A percentile compares a stretch with the other conserved stretches of the same genome.
Conservation (phyloP, 139 green algal species). For the Tetradesmus lagerheimii region DNA sequence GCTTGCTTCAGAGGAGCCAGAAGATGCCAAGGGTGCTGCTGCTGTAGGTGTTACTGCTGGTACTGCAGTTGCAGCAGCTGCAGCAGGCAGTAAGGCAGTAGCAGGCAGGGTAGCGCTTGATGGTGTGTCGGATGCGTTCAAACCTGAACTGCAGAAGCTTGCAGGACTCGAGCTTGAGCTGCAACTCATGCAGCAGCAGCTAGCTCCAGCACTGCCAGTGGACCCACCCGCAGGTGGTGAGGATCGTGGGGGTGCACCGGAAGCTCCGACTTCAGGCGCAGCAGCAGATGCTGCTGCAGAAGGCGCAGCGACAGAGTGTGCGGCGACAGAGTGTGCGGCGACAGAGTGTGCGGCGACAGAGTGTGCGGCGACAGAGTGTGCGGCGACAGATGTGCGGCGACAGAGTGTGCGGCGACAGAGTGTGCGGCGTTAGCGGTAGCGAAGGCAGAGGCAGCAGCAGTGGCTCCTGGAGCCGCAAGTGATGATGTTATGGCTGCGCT, state of each 20-base stretch:
- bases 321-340: not conserved
- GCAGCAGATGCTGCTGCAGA: not conserved
- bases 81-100: not conserved
- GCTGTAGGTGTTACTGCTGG: too few species aligned
- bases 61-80: not conserved
- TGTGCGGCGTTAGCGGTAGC: not conserved
- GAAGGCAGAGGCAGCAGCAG: not conserved
- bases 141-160: not conserved
- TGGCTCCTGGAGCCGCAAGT: not conserved
- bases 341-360: not conserved
- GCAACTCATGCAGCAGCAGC: not conserved
- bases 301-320: not conserved
- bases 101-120: not conserved
- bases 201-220: not conserved
- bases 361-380: not conserved
- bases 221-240: too few species aligned
- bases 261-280: not conserved
- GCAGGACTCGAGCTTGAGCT: not conserved
- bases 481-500: not conserved
- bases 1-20: not conserved
- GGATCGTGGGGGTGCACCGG: too few species aligned
- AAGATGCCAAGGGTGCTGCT: not conserved
- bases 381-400: not conserved
- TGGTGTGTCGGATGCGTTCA: not conserved
- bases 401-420: not conserved